Conservation (phyloP, 208 protist species). For the Novymonas esmeraldas region DNA sequence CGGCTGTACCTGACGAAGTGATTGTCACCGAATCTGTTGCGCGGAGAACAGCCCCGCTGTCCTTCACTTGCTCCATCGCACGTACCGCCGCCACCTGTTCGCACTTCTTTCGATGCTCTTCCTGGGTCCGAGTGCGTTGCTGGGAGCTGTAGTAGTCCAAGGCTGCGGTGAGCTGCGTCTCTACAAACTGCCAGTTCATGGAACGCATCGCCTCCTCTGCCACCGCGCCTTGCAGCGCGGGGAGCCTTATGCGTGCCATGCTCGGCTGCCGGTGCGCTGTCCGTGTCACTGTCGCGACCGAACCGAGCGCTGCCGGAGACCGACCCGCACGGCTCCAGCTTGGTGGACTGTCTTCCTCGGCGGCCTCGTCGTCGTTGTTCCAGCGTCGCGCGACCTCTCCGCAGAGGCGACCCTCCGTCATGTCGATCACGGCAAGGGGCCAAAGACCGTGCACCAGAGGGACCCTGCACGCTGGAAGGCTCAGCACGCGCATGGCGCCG, state of each 20-base stretch:
- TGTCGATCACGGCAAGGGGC: conserved; percentile 79
- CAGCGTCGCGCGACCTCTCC: conserved; percentile 12
- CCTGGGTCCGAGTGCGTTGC: conserved; percentile 31
- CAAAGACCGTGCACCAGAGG: conserved; percentile 73
- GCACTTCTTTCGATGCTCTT: conserved; percentile 30
- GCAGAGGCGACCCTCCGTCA: conserved; percentile 61
- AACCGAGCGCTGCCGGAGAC: conserved; percentile 13
- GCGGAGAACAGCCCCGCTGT: conserved; percentile 58
- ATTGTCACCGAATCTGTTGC: conserved; percentile 49
- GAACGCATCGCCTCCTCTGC: conserved; percentile 29
- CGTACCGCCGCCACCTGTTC: conserved; percentile 50
- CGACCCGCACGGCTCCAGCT: conserved; percentile 74
- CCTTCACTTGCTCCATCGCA: conserved; percentile 51
- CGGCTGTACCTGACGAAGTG: conserved; percentile 4
- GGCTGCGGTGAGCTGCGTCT: conserved; percentile 52
- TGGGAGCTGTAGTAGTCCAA: conserved; percentile 58
- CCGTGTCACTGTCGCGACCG: conserved; percentile 7
- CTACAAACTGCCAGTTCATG: conserved; percentile 81
- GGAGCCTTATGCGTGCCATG: conserved; percentile 12
- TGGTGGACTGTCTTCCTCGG: conserved; percentile 9
- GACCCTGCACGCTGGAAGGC: conserved; percentile 32
- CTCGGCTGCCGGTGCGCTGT: neutral
- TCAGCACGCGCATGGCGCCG: conserved; percentile 53
- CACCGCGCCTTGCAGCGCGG: conserved; percentile 23
- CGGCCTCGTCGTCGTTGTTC: neutral